Percentiles rank a stretch among this genome's conserved stretches.
Conservation (phyloP, 371 early-diverging fungal genomes). For the Chytridiales sp. region DNA sequence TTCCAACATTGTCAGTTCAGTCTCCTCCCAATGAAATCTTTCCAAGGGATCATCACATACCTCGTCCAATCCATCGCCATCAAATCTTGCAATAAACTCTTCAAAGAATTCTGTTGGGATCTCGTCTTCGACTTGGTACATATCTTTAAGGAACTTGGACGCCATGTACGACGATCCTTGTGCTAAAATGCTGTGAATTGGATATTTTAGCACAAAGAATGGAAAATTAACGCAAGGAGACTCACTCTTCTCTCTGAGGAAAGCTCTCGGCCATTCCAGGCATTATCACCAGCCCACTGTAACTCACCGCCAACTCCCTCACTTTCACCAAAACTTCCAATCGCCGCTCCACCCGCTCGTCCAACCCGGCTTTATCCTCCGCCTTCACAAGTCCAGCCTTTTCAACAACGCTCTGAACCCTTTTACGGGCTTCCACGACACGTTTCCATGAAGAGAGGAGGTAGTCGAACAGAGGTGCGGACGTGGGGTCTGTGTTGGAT, state of each 20-base stretch:
- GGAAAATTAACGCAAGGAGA: conserved; percentile 5
- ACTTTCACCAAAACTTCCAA: conserved; percentile 47
- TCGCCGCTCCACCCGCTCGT: conserved; percentile 10
- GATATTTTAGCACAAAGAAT: not conserved
- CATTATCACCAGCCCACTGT: conserved; percentile 76
- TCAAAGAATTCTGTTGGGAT: conserved; percentile 39
- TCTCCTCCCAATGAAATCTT: not conserved
- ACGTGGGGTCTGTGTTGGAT: conserved; percentile 46
- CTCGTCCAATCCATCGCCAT: conserved; percentile 43
- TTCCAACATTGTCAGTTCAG: conserved; percentile 3
- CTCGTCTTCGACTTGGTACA: conserved; percentile 24
- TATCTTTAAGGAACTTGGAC: conserved; percentile 35
- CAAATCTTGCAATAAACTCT: conserved; percentile 50
- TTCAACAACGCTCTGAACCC: conserved; percentile 45
- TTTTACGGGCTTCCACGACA: conserved; percentile 51
- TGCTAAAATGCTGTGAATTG: conserved; percentile 12
- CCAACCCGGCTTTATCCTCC: conserved; percentile 3
- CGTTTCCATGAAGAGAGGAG: conserved; percentile 75
- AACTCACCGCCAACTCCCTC: conserved; percentile 70
- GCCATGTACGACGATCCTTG: conserved; percentile 41
- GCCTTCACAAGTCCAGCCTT: conserved; percentile 14
- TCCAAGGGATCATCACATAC: conserved; percentile 17
- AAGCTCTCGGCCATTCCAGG: conserved; percentile 83
- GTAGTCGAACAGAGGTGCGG: conserved; percentile 69
- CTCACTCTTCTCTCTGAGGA: conserved; percentile 68